Evolutionary conservation across 768 basidiomycete genomes (phyloP).

Genomic region (Kwoniella heveanensis): DNA sequence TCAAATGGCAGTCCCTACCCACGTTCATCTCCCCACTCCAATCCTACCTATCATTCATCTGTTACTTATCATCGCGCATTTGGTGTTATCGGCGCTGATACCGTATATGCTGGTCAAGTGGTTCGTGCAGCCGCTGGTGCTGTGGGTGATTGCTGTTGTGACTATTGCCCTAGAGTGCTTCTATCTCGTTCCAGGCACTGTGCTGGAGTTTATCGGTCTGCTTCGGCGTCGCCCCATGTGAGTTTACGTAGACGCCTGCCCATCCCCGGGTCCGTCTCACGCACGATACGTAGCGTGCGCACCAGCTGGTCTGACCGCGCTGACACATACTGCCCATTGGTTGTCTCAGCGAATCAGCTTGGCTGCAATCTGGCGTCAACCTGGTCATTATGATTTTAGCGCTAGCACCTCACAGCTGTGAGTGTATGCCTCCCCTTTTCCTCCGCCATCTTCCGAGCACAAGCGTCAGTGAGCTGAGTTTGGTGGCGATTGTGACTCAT

Average conservation of each 20-base stretch:
- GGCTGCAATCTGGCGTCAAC: conserved; percentile 20
- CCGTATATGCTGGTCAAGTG: conserved; percentile 20
- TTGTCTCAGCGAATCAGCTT: conserved; percentile 14
- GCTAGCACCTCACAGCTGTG: conserved; percentile 9
- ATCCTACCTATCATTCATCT: conserved; percentile 23
- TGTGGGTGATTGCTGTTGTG: conserved; percentile 19
- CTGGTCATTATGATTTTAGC: conserved; percentile 17
- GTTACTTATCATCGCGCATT: conserved; percentile 10
- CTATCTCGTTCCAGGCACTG: conserved; percentile 17
- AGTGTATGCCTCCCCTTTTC: no score
- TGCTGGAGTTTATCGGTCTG: conserved; percentile 17
- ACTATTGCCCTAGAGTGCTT: conserved; percentile 13
- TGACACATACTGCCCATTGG: neutral
- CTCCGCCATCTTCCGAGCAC: no score
- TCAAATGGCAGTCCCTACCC: conserved; percentile 3
- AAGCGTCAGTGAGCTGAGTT: no score
- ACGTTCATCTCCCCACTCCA: conserved; percentile 13
- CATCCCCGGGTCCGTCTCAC: no score
- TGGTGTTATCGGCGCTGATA: conserved; percentile 13
- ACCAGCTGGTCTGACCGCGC: no score
- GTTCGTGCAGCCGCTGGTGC: conserved; percentile 21
- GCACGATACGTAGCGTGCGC: no score
- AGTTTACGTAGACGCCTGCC: no score
- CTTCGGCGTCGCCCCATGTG: conserved; percentile 17
- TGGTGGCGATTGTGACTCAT: neutral